Evolutionary conservation across 768 basidiomycete genomes (phyloP), one percentile per base, ranked within the genome.

Genomic region (Stropharia rugosoannulata): DNA sequence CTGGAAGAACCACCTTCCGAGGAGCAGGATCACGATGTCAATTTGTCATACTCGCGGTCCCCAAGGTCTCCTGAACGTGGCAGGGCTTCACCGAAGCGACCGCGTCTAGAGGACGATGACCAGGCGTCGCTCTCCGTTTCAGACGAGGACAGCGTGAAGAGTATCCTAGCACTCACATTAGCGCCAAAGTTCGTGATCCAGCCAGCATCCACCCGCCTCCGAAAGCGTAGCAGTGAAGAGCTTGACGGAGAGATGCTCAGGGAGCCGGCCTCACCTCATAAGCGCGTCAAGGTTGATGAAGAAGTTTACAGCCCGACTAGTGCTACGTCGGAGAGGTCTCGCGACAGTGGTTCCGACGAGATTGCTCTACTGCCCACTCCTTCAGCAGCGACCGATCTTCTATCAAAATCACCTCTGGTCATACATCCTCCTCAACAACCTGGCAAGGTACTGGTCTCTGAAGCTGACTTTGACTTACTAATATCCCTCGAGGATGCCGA

Each of bases 161-260:
- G 53, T 48, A 18, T 38, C 18, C 44, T 15, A 36, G 44, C 16
- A 13, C 12, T 39, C 10, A 5, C 29, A 18, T 16, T 22, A 22
- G 22, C 29, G 18, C 51, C 43, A 54, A 36, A 59, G 25, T 58
- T 13, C 8, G 43, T 63, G 69, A 27, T 54, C 6, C 49, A 54
- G 2, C 57, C 62, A 3, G 51, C 62, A 2, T 59, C 56, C 5
- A 40, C 62, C 15, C 68, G 74, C 16, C 64, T 73, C 60, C 69
- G 73, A 55, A 82, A 82, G 58, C 74, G 81, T 18, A 75, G 76
- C 36, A 82, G 80, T 32, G 80, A 81, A 58, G 81, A 82, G 59
- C 68, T 81, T 18, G 75, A 78, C 1, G 68, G 68, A n/a, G 67
- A 54, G 3, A 66, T 64, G 18, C 57, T 49, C 4, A 61, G 52